Base-by-base conservation (phyloP, 2,329 filamentous ascomycete genomes). In the Ophiocordyceps robertsii region DNA sequence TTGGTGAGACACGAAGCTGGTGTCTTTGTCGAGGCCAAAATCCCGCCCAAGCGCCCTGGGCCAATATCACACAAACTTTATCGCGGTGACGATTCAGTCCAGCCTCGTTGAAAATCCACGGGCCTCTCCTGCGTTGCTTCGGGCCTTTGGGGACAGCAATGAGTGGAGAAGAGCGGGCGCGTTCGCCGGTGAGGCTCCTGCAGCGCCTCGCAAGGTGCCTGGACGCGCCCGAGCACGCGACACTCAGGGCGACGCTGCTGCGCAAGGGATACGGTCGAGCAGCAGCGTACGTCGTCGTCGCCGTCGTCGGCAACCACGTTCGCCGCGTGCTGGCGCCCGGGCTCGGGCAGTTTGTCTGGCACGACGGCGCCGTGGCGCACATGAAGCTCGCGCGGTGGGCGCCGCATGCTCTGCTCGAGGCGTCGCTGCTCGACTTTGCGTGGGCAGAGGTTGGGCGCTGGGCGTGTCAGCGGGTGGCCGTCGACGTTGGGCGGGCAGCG, bases 251-350 rank as follows among this genome's bases (percentile, higher is more conserved):
- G 24, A 4, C 24, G 24, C 7, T n/a, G 6, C 48, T 62, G 37
- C 50, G 51, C 9, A 44, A 51, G 37, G 55, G 56, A 30, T 49
- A 54, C 44, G 44, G 48, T 8, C 42, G 47, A 6, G 50, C 51
- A 2, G 48, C 59, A 12, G 46, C 49, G 1, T 53, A 55, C 39
- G 50, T 64, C 37, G 33, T 55, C 13, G 51, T 56, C 33, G 65
- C 65, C 40, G 55, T 63, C 14, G 44, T 66, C 12, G 36, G 59
- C 24, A 60, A 68, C 54, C 65, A 69, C 47, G 51, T 64, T 14
- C 58, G 62, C 5, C 52, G 60, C 17, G 49, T 57, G n/a, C 43
- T 66, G 0, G 36, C 43, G 11, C 60, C 58, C 7, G 54, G 47
- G 50, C 44, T 61, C 0, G 56, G 54, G 4, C 47, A 55, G 19